phyloP scores from a whole-genome alignment of 139 green algal species.

The Medakamo hakoo region DNA sequence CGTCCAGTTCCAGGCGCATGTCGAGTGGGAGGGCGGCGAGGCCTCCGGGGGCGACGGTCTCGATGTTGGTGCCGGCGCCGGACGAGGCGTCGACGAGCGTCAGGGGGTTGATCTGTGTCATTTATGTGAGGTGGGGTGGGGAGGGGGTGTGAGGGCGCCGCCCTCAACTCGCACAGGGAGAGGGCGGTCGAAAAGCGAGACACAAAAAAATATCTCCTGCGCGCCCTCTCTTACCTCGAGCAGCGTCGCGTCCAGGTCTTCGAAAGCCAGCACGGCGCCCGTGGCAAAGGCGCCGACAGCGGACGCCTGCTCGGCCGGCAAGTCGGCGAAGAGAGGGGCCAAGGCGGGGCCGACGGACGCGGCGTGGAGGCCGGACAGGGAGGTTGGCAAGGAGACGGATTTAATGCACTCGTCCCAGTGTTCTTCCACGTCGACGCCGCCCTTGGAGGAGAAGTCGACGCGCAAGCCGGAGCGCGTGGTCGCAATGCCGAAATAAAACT shows the following conservation, averaged over 20 bases:
- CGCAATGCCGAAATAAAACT: slow-evolving; percentile 73
- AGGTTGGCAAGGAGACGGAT: background rate
- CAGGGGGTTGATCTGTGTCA: too few species aligned
- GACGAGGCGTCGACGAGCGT: too few species aligned
- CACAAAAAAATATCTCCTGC: too few species aligned
- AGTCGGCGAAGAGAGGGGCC: slow-evolving; percentile 46
- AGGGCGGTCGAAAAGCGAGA: too few species aligned
- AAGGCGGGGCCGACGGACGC: slow-evolving; percentile 14
- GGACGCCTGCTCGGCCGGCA: slow-evolving; percentile 49
- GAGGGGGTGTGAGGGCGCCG: too few species aligned
- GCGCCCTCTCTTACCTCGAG: slow-evolving; percentile 98
- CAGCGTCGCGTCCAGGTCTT: slow-evolving; percentile 74
- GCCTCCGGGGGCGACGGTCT: too few species aligned
- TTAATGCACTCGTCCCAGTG: slow-evolving; percentile 66
- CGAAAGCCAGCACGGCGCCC: slow-evolving; percentile 23
- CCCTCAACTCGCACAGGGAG: too few species aligned
- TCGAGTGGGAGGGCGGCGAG: slow-evolving; percentile 64
- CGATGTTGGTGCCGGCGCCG: too few species aligned
- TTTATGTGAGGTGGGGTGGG: too few species aligned
- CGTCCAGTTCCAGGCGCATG: slow-evolving; percentile 71
- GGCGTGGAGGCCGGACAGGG: slow-evolving; percentile 23
- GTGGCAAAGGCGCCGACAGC: slow-evolving; percentile 54
- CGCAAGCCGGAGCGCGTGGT: slow-evolving; percentile 11
- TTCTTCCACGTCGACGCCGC: slow-evolving; percentile 81
- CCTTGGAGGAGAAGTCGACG: slow-evolving; percentile 48